A percentile compares a stretch with the other conserved stretches of the same genome.
Conservation (phyloP, 2,329 filamentous ascomycete species). For the Botryotinia narcissicola region DNA sequence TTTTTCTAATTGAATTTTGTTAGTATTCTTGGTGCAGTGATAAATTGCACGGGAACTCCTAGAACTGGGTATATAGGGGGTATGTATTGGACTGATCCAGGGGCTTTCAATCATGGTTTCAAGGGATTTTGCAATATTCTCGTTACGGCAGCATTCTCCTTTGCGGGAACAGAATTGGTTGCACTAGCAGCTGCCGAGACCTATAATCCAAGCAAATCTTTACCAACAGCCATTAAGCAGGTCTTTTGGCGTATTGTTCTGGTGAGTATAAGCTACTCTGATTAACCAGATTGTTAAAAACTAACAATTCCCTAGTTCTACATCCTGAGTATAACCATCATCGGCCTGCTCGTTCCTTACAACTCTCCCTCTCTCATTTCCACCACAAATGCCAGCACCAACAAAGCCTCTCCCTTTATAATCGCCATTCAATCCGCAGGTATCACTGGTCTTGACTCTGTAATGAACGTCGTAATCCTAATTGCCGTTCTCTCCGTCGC, state of each 20-base stretch:
- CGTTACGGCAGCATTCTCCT: conserved; percentile 73
- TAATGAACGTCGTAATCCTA: conserved; percentile 94
- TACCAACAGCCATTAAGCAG: conserved; percentile 86
- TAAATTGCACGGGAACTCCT: conserved; percentile 79
- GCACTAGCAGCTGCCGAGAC: conserved; percentile 77
- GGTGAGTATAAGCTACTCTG: conserved; percentile 55
- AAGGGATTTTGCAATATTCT: conserved; percentile 77
- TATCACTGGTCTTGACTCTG: conserved; percentile 74
- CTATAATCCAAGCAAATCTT: conserved; percentile 73
- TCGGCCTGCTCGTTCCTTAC: conserved; percentile 81
- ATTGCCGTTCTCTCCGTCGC: conserved; percentile 87
- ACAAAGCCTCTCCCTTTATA: conserved; percentile 84
- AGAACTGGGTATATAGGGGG: conserved; percentile 77
- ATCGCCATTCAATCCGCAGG: conserved; percentile 86
- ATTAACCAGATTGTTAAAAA: conserved; percentile 17
- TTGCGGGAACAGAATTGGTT: conserved; percentile 74
- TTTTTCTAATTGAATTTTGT: conserved; percentile 24
- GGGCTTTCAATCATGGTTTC: conserved; percentile 79
- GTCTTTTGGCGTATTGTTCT: conserved; percentile 95
- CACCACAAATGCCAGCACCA: conserved; percentile 54
- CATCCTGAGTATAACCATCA: conserved; percentile 74
- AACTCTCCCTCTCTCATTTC: conserved; percentile 61
- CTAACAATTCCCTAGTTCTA: conserved; percentile 63
- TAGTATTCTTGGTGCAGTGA: conserved; percentile 79
- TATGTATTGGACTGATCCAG: conserved; percentile 72